Base-by-base conservation (phyloP, 1,284 basidiomycete genomes). In the Schizophyllum amplum region DNA sequence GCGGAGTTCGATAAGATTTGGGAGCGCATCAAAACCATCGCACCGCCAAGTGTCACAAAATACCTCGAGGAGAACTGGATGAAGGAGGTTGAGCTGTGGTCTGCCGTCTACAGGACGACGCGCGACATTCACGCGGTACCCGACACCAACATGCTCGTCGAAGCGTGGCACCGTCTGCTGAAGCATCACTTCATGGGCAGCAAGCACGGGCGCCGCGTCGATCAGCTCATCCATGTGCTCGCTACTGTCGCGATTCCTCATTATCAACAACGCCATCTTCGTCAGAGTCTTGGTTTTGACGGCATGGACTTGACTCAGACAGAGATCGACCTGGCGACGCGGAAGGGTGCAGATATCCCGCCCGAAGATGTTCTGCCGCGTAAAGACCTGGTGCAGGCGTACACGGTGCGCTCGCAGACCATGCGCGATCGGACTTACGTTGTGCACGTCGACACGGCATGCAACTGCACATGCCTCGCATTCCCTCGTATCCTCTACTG, bases 101-200 rank as follows among this genome's bases (percentile, higher is more conserved):
- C 65, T 5, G 63, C 60, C 5, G 53, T 67, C 3, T 63, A 56
- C 52, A 57, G 65, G 11, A 20, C 24, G 5, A 55, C 57, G 6
- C 58, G 62, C 4, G 48, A 25, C 5, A 63, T 68, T 20, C 63
- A 59, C 46, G 55, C 63, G 51, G 7, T 53, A 5, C 57, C 26
- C 17, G 59, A 65, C 48, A 65, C 62, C 0, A 65, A 65, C 51
- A 68, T 67, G 65, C 61, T 68, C 11, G 59, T 68, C 48, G 65
- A 68, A 57, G 62, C 66, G 55, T 67, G 66, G 67, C 66, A 67
- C 57, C 66, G 64, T 46, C 27, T 68, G 4, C 57, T 68, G 11
- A 69, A 68, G 33, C 33, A 42, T 42, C 17, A 42, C 33, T 42
- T 42, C 33, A 42, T 42, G 53, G 59, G 59, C 9, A 64, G 63